These are phyloP conservation scores for Lactarius indigo DNA, from an alignment of 768 basidiomycete species.

Conservation along the genomic window DNA sequence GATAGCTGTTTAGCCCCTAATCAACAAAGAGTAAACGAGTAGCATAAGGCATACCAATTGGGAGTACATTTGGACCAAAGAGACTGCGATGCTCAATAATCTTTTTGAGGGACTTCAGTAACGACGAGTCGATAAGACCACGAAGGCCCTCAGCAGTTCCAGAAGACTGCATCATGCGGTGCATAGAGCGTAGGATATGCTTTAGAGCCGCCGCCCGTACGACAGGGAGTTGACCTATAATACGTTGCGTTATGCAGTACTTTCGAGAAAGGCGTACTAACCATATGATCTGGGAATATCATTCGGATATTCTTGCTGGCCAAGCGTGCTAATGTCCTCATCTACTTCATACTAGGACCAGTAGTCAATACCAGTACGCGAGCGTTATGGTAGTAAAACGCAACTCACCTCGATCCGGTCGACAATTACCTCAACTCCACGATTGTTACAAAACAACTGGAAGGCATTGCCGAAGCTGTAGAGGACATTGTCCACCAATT, in stretches of 20 bases:
- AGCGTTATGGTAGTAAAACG: neutral
- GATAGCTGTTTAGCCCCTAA: conserved; percentile 54
- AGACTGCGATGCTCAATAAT: conserved; percentile 78
- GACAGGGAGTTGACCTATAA: conserved; percentile 66
- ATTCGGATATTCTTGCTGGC: conserved; percentile 53
- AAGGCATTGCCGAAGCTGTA: conserved; percentile 89
- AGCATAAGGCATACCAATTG: conserved; percentile 55
- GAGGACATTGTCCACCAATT: conserved; percentile 86
- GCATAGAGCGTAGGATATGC: conserved; percentile 85
- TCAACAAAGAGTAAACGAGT: conserved; percentile 6
- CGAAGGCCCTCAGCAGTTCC: conserved; percentile 93
- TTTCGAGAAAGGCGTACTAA: conserved; percentile 28
- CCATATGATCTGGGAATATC: conserved; percentile 50
- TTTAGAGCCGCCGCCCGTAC: conserved; percentile 80
- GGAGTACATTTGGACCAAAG: conserved; percentile 85
- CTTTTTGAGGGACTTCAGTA: conserved; percentile 81
- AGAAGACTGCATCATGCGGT: conserved; percentile 96
- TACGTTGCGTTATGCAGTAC: conserved; percentile 9
- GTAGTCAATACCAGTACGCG: conserved; percentile 4
- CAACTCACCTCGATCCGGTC: conserved; percentile 76
- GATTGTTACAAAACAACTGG: conserved; percentile 76
- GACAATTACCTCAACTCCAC: conserved; percentile 83
- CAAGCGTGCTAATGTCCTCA: conserved; percentile 32
- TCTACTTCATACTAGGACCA: conserved; percentile 34
- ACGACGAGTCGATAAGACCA: conserved; percentile 86